Evolutionary conservation across 306 rosid genomes (phyloP), one percentile per base, ranked within the genome.

Genomic region (Gleditsia sinensis): DNA sequence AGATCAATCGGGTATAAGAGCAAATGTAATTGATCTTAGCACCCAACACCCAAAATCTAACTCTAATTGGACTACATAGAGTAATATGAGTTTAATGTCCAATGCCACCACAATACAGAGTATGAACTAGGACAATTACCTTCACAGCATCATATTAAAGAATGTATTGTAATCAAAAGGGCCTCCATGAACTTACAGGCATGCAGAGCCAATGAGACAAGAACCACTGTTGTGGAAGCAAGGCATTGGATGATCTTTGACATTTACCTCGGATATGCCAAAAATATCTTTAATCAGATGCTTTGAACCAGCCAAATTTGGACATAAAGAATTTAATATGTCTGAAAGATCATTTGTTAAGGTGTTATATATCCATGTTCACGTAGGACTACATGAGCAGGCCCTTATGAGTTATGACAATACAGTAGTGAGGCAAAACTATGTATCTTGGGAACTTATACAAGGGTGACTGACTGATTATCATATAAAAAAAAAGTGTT

Each of bases 171-270:
- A 83, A 80, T 37, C 20, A 46, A 51, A 74, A 63, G 48, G 49
- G 48, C 49, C 74, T 46, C 36, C n/a, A 14, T 19, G 66, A 60
- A 79, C 97, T 88, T 86, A 93, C 97, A 79, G 66, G 88, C 92
- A 89, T 72, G 78, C 78, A 28, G 86, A 85, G 53, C 80, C 84
- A 57, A 42, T 39, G 61, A 70, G 80, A 82, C 86, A 81, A 5
- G 76, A 66, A 42, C 71, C 83, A 60, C 71, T 61, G 49, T 32
- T 74, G 71, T 81, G 82, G 57, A 77, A 75, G 74, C 88, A 82
- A 63, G 43, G 48, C 54, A 19, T 74, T 76, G 81, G 37, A 66
- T 72, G 78, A 55, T 76, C 74, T 75, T 71, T 40, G 17, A 11
- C 37, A 67, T 71, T 72, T 67, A 7, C 80, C 55, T 77, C 85